Evolutionary conservation across 257 asterid species (phyloP).

Genomic region (Nicotiana attenuata): DNA sequence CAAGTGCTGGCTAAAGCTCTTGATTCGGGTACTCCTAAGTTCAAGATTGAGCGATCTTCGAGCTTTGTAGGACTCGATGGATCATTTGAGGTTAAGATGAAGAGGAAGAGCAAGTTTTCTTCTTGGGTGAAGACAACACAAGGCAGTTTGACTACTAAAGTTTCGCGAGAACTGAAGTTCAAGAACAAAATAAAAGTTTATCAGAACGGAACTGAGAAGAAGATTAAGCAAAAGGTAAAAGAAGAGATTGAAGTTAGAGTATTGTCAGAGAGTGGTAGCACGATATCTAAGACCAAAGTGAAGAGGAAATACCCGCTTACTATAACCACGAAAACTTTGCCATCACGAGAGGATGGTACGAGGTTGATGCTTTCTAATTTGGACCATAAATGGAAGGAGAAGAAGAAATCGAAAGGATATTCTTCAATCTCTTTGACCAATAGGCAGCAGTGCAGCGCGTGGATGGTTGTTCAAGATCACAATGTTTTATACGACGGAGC

Average conservation of each 20-base stretch:
- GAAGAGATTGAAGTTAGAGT: constrained; percentile 32
- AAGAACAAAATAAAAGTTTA: constrained; percentile 38
- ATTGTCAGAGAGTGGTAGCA: constrained; percentile 13
- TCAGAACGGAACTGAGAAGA: constrained; percentile 39
- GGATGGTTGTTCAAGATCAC: constrained; percentile 55
- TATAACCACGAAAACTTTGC: constrained; percentile 22
- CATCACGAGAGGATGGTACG: constrained; percentile 26
- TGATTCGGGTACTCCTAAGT: constrained; percentile 26
- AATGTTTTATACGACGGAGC: constrained; percentile 59
- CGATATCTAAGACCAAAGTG: constrained; percentile 10
- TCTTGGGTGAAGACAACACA: constrained; percentile 74
- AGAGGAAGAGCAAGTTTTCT: constrained; percentile 40
- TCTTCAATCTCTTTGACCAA: constrained; percentile 28
- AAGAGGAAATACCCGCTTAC: constrained; percentile 49
- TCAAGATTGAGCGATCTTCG: constrained; percentile 24
- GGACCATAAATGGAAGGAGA: constrained; percentile 42
- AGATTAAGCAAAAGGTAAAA: constrained; percentile 47
- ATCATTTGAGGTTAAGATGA: constrained; percentile 42
- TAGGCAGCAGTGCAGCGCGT: constrained; percentile 46
- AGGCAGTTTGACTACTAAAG: constrained; percentile 53
- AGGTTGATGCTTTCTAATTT: constrained; percentile 33
- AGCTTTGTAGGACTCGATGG: constrained; percentile 45
- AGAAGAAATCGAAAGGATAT: constrained; percentile 25
- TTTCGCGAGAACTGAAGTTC: constrained; percentile 32
- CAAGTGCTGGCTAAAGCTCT: constrained; percentile 45